Percentiles rank a stretch among this genome's conserved stretches.
phyloP scores from a whole-genome alignment of 1,284 basidiomycete genomes.

The Pulveroboletus ridleyi region DNA sequence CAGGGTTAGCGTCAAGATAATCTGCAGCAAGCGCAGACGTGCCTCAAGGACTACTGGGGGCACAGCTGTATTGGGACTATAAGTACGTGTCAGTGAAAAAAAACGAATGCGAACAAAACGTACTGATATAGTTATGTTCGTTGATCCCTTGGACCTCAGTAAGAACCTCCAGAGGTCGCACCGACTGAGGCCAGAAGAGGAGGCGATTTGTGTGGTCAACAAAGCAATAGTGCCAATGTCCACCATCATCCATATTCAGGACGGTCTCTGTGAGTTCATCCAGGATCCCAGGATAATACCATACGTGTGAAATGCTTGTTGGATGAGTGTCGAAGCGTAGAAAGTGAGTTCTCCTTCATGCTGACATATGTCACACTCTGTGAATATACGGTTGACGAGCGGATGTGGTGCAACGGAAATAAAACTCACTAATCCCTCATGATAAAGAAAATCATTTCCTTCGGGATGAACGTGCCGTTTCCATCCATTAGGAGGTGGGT shows the following conservation, averaged over 20 bases:
- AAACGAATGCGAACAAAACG: neutral
- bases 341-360: neutral
- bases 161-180: too few relatives aligned
- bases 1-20: constrained; percentile 4
- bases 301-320: neutral
- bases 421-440: constrained; percentile 21
- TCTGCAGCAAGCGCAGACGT: neutral
- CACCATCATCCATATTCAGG: constrained; percentile 18
- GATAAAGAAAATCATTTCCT: constrained; percentile 22
- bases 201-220: constrained; percentile 24
- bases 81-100: constrained; percentile 10
- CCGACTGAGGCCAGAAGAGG: constrained; percentile 12
- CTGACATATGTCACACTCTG: constrained; percentile 20
- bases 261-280: constrained; percentile 10
- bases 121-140: constrained; percentile 23
- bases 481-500: constrained; percentile 13
- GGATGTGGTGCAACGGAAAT: neutral
- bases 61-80: constrained; percentile 23
- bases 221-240: constrained; percentile 25
- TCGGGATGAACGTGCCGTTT: constrained; percentile 26
- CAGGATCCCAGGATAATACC: constrained; percentile 12
- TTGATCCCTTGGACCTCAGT: too few relatives aligned
- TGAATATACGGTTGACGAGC: constrained; percentile 25
- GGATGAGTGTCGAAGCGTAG: constrained; percentile 12
- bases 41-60: neutral